Base-by-base conservation (phyloP, 1,139 yeast genomes). In the Zygosaccharomyces sapae region DNA sequence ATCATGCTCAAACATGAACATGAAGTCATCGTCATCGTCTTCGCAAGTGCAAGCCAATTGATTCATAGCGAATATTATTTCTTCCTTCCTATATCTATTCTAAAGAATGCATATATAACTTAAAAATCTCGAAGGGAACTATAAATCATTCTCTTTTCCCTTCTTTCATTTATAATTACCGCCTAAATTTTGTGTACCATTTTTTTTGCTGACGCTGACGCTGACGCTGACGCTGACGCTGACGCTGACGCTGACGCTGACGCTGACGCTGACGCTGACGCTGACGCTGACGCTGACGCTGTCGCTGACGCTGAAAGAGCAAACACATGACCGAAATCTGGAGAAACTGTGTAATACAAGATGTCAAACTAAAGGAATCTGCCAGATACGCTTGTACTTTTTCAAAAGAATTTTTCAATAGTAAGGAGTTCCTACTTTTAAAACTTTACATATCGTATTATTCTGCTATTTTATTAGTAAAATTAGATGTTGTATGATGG, bases 1-100 rank as follows among this genome's bases (percentile, higher is more conserved):
- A 18, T 38, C 42, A 7, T 38, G 42, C 34, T 38, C 42, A 29
- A 38, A 38, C 34, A 38, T 13, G 25, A 38, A 38, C 34, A 38
- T 16, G 27, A 38, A 38, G 9, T 38, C 41, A n/a, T 38, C 41
- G 20, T 38, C 41, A 3, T 25, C 42, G 10, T 38, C 24, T 18
- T 38, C 35, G 6, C 25, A 34, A 12, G 13, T n/a, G 12, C 25
- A 16, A 30, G 42, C 35, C 10, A 30, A 38, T 27, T n/a, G 22
- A 29, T 29, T 18, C 35, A 30, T 38, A 30, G 42, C 33, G 18
- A 38, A 25, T 12, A 7, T 10, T 33, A 33, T 7, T 16, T 33
- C 9, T 12, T 18, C 22, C n/a, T 16, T 8, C 10, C 19, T 18
- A 5, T 18, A 12, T 5, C 5, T 2, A 18, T 16, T 16, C 16